These are phyloP conservation scores for Lycium barbarum DNA, from an alignment of 257 asterid genomes.

Conservation along the genomic window DNA sequence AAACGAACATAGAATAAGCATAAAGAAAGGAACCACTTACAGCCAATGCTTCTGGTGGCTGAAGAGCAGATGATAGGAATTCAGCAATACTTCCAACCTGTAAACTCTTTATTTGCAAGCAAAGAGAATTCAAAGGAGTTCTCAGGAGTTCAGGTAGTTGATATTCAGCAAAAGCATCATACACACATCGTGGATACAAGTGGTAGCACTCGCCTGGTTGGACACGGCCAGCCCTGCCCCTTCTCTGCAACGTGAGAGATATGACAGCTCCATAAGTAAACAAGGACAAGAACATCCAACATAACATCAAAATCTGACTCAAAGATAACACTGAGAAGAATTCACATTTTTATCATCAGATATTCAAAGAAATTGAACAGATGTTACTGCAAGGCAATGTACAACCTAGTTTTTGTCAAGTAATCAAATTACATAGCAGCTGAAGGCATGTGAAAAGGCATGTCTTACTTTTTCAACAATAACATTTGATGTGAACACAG, in stretches of 20 bases:
- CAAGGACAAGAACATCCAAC: not conserved
- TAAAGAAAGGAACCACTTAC: constrained; percentile 55
- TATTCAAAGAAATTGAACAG: not conserved
- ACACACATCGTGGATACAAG: constrained; percentile 88
- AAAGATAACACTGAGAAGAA: not conserved
- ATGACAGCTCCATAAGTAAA: constrained; percentile 17
- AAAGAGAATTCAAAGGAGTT: constrained; percentile 96
- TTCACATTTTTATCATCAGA: constrained; percentile 1
- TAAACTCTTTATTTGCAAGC: constrained; percentile 95
- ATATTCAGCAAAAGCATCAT: constrained; percentile 93
- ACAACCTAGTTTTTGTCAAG: constrained; percentile 18
- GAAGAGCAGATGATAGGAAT: constrained; percentile 93
- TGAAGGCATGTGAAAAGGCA: not conserved
- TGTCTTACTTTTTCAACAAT: not conserved
- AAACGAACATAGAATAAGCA: not conserved
- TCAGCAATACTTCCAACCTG: constrained; percentile 84
- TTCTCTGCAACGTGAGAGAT: constrained; percentile 67
- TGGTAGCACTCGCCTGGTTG: constrained; percentile 99
- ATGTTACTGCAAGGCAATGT: not conserved
- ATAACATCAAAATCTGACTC: constrained; percentile 21
- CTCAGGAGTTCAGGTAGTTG: constrained; percentile 98
- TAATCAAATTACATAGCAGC: not conserved
- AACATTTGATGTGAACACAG: not conserved
- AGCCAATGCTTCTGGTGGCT: constrained; percentile 89
- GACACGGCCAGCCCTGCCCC: constrained; percentile 99